Evolutionary conservation across 129 eudicot genomes (phyloP), one percentile per base, ranked within the genome.

Genomic region (Tagetes patula): DNA sequence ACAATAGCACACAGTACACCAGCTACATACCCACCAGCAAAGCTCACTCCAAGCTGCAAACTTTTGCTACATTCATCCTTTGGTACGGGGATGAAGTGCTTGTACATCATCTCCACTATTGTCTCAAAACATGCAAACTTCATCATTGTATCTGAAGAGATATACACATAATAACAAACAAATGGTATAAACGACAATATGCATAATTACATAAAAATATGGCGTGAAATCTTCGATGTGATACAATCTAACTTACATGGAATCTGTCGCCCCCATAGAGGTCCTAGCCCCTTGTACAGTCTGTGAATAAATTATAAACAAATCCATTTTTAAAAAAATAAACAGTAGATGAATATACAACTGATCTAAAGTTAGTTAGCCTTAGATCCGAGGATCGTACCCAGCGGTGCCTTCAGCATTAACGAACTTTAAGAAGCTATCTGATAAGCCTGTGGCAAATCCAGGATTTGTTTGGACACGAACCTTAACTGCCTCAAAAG

Each of bases 201-300:
- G 34, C 42, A 40, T 55, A 55, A 8, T 36, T 27, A 12, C 65
- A 3, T 59, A 8, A 34, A 36, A 12, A 30, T 36, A 5, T 40
- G 45, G 38, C 40, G 5, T 45, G 37, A 61, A 39, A 64, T 34
- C 33, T 39, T 39, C 65, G 39, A 49, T 32, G 69, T 14, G 36
- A 53, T 13, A 60, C 37, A 49, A 60, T 32, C 71, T 47, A 31
- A 71, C 91, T 83, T 87, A 89, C 98, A 92, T 72, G 98, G 98
- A 78, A 92, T 89, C 72, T 92, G 98, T 67, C 96, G 83, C 49
- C 96, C 98, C 98, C 96, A 92, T 43, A 92, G 95, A 70, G 98
- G 96, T 67, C 82, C 95, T 69, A 92, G 45, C 65, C 98, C 98
- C 77, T 87, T 92, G 88, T 82, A 89, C 80, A 92, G 85, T 84